Evolutionary conservation across 2,329 filamentous ascomycete genomes (phyloP).

Genomic region (Lachnellula willkommii): DNA sequence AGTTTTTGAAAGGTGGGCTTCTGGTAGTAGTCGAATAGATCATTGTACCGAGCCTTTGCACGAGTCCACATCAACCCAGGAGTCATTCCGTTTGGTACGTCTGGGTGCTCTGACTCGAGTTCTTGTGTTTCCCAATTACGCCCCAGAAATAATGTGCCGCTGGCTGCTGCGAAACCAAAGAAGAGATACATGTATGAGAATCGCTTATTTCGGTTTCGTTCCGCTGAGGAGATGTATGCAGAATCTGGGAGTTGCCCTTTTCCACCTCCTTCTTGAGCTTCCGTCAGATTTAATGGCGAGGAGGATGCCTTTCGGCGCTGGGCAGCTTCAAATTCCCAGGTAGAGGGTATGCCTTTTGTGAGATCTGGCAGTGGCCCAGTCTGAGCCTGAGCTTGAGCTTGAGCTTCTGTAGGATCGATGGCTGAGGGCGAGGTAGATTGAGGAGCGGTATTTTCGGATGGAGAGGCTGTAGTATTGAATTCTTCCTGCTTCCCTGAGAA

Average conservation of each 20-base stretch:
- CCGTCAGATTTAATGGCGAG: conserved; percentile 44
- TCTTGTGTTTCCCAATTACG: conserved; percentile 77
- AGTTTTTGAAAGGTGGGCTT: conserved; percentile 94
- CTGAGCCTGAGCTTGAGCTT: conserved; percentile 42
- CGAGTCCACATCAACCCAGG: conserved; percentile 74
- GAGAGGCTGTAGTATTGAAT: conserved; percentile 32
- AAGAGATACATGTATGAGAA: conserved; percentile 68
- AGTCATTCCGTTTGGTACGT: conserved; percentile 76
- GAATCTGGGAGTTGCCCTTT: conserved; percentile 67
- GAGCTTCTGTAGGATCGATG: conserved; percentile 37
- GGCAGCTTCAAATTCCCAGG: conserved; percentile 70
- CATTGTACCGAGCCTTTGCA: conserved; percentile 65
- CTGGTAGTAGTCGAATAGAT: conserved; percentile 86
- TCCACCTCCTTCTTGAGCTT: conserved; percentile 44
- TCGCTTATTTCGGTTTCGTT: conserved; percentile 66
- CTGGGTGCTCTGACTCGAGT: conserved; percentile 62
- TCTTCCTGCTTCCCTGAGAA: conserved; percentile 25
- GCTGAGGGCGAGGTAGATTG: conserved; percentile 30
- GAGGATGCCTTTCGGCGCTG: conserved; percentile 29
- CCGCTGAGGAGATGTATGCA: conserved; percentile 85
- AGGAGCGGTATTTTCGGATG: conserved; percentile 34
- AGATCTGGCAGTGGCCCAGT: conserved; percentile 72
- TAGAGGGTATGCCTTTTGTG: conserved; percentile 91
- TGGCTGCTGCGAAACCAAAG: conserved; percentile 48
- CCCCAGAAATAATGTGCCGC: conserved; percentile 61